Percentiles rank a stretch among this genome's conserved stretches.
Evolutionary conservation across 495 filamentous ascomycete species (phyloP).

Genomic region (Rusavskia elegans): DNA sequence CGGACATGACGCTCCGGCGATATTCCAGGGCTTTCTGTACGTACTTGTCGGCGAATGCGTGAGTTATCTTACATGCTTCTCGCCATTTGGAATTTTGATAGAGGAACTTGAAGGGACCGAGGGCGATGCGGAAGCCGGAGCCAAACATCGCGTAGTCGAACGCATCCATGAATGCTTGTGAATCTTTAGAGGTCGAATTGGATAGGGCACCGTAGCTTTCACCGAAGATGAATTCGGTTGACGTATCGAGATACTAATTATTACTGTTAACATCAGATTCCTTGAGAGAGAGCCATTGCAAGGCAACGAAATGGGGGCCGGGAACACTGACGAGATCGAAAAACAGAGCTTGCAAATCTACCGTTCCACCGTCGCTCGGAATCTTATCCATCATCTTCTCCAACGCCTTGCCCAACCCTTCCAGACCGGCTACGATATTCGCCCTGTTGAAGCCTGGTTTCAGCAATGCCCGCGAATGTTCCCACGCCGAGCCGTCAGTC

Average conservation of each 20-base stretch:
- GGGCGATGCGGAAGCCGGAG: slow-evolving; percentile 9
- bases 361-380: slow-evolving; percentile 28
- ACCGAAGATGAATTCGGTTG: slow-evolving; percentile 10
- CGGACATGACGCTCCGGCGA: not conserved
- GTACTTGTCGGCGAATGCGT: slow-evolving; percentile 10
- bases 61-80: slow-evolving; percentile 5
- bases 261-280: not conserved
- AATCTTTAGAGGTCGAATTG: not conserved
- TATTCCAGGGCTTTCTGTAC: slow-evolving; percentile 12
- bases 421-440: slow-evolving; percentile 16
- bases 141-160: slow-evolving; percentile 5
- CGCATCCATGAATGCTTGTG: slow-evolving; percentile 6
- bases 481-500: slow-evolving; percentile 21
- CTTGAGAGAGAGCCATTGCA: not conserved
- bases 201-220: slow-evolving; percentile 5
- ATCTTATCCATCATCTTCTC: slow-evolving; percentile 12
- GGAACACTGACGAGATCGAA: slow-evolving; percentile 14
- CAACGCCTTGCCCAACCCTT: slow-evolving; percentile 13
- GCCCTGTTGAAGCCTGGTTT: slow-evolving; percentile 20
- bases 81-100: slow-evolving; percentile 7
- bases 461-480: slow-evolving; percentile 20
- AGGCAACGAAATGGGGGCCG: not conserved
- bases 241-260: slow-evolving; percentile 4
- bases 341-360: slow-evolving; percentile 51
- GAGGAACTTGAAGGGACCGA: slow-evolving; percentile 11